These are phyloP conservation scores for Coemansia reversa DNA, from an alignment of 192 early-diverging fungal species.

Conservation along the genomic window DNA sequence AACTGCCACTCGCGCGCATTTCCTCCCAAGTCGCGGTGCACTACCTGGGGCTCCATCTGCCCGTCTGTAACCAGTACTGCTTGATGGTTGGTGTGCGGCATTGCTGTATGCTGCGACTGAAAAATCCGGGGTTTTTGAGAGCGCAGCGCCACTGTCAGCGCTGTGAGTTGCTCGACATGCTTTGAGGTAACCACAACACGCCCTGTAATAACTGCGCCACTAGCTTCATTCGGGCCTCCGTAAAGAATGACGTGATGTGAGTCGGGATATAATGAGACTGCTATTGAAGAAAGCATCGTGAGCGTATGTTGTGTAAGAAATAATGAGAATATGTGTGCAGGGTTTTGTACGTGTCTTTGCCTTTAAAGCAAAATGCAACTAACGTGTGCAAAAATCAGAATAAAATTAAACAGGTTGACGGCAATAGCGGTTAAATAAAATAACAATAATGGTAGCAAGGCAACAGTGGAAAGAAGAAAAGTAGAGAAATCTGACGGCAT, in stretches of 20 bases:
- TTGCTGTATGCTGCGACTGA: conserved; percentile 24
- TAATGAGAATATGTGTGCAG: background rate
- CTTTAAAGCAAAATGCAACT: background rate
- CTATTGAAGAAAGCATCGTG: conserved; percentile 24
- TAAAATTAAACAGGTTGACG: background rate
- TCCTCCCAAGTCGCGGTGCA: conserved; percentile 9
- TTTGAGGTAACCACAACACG: conserved; percentile 27
- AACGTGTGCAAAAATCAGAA: background rate
- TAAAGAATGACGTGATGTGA: conserved; percentile 31
- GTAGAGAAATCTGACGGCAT: background rate
- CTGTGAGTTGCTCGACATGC: conserved; percentile 18
- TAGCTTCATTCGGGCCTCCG: conserved; percentile 40
- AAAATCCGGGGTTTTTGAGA: conserved; percentile 39
- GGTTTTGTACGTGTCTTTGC: background rate
- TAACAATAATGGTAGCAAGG: background rate
- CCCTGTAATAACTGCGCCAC: conserved; percentile 28
- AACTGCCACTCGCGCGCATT: conserved; percentile 41
- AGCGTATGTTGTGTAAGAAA: background rate
- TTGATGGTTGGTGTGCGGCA: conserved; percentile 20
- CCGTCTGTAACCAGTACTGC: conserved; percentile 24
- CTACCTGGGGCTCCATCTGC: conserved; percentile 10
- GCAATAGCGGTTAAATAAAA: background rate
- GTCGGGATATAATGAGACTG: conserved; percentile 26
- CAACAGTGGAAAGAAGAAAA: background rate
- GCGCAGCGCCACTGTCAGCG: conserved; percentile 35